Evolutionary conservation across 495 filamentous ascomycete species (phyloP), one percentile per base, ranked within the genome.

Genomic region (Aspergillus hancockii): DNA sequence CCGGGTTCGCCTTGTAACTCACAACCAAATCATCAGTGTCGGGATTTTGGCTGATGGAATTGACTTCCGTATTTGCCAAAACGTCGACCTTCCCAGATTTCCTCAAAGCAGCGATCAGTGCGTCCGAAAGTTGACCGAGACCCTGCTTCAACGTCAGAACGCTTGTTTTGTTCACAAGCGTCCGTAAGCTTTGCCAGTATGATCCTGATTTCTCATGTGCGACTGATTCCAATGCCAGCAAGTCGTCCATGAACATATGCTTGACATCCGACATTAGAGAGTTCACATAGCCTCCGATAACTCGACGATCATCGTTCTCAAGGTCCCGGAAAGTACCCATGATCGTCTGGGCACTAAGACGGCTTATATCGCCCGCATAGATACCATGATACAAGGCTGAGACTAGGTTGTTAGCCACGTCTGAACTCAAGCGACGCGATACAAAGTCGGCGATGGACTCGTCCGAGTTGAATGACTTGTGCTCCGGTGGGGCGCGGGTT

Each of bases 371-470:
- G 46, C 95, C 95, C n/a, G 92, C 95, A 65, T 93, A 95, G 18
- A 98, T 90, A 12, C 95, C 95, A 74, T 97, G 94, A 23, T 89
- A 69, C n/a, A 91, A 71, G 28, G 86, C 89, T 4, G 91, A 96
- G 3, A 87, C 68, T 2, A 97, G 23, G 62, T 96, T 96, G 40
- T 97, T 77, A 30, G 88, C 88, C 7, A 90, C 40, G 3, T 79
- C 67, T 10, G 77, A 70, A 32, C 82, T 79, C 31, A 88, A 72
- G 14, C 85, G 69, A 18, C 86, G 77, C 2, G 74, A 69, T 21
- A 92, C 75, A 66, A 90, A 97, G 0, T 82, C 76, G 6, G 84
- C 88, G 25, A 97, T 72, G 10, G 90, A 91, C 63, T 92, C 85
- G 65, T 97, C 91, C 16, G 74, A 52, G 16, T 75, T 16, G 40